Evolutionary conservation across 1,284 basidiomycete species (phyloP).

Genomic region (Ustanciosporium gigantosporum): DNA sequence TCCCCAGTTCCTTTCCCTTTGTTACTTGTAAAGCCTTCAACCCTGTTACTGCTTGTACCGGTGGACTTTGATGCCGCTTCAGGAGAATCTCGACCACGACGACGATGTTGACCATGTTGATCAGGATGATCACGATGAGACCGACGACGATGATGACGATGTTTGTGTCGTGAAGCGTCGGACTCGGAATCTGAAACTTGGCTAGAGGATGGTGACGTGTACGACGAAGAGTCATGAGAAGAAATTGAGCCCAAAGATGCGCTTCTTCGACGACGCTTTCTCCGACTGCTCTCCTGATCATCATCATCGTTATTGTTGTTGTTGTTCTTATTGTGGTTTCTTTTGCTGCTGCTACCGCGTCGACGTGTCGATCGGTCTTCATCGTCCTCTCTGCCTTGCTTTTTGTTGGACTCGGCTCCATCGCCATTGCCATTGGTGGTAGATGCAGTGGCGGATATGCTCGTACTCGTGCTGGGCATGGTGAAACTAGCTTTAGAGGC

Average conservation of each 20-base stretch:
- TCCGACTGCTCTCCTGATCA: too few species aligned
- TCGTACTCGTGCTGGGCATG: not conserved
- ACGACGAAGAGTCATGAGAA: too few species aligned
- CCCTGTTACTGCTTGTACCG: too few species aligned
- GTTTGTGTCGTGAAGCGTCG: not conserved
- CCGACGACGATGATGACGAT: too few species aligned
- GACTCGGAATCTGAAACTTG: not conserved
- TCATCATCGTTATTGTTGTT: too few species aligned
- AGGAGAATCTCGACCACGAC: too few species aligned
- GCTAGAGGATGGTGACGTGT: not conserved
- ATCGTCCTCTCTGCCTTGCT: not conserved
- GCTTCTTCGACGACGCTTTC: not conserved
- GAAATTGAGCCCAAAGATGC: too few species aligned
- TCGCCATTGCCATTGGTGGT: too few species aligned
- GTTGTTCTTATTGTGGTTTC: too few species aligned
- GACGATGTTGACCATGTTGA: too few species aligned
- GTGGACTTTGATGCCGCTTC: constrained; percentile 4
- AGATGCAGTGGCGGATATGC: too few species aligned
- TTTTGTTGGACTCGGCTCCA: not conserved
- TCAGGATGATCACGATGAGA: too few species aligned
- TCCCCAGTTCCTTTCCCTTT: constrained; percentile 18
- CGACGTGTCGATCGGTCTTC: not conserved
- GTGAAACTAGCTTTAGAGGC: constrained; percentile 66
- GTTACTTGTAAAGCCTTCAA: not conserved
- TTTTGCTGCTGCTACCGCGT: not conserved